Base-by-base conservation (phyloP, 2,329 filamentous ascomycete genomes). In the Aspergillus luchuensis region DNA sequence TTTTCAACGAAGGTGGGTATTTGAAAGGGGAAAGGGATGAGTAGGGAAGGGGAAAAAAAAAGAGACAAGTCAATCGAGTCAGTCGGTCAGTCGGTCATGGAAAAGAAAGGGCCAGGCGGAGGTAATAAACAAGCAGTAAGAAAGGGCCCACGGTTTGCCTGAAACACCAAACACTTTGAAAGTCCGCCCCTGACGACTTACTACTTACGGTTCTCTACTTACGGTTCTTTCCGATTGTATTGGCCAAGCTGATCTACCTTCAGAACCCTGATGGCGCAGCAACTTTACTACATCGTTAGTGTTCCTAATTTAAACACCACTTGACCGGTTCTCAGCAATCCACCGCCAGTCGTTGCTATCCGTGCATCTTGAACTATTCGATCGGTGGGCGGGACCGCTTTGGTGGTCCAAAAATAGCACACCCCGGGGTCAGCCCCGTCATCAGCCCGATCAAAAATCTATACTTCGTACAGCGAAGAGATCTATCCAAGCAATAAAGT, bases 341-440 rank as follows among this genome's bases (percentile, higher is more conserved):
- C 39, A 43, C 39, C 39, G 3, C 8, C 25, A 33, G 25, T 30
- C 25, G 47, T 50, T 25, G 21, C 36, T 28, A 23, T 17, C 21
- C 33, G 33, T 28, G 38, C 51, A 53, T 38, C 7, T 15, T 36
- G 10, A n/a, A 19, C 8, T 23, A 21, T 23, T 28, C n/a, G 47
- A 28, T 33, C 56, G 17, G 30, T n/a, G 19, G 50, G 50, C 36
- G 43, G 23, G 45, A 28, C 25, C 23, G 47, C 47, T 57, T 21
- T 19, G 36, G 10, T 54, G 36, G 5, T 54, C 57, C 57, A 59
- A 59, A 59, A 59, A 59, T 59, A 59, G 43, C 21, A 53, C 15
- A 17, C 21, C 21, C 45, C 17, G 53, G 53, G 23, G 25, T 43
- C 39, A 21, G 25, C 41, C 28, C 28, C 49, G 25, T 48, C 15